These are phyloP conservation scores for Xylaria sp. DNA, from an alignment of 2,329 filamentous ascomycete genomes.

Conservation along the genomic window DNA sequence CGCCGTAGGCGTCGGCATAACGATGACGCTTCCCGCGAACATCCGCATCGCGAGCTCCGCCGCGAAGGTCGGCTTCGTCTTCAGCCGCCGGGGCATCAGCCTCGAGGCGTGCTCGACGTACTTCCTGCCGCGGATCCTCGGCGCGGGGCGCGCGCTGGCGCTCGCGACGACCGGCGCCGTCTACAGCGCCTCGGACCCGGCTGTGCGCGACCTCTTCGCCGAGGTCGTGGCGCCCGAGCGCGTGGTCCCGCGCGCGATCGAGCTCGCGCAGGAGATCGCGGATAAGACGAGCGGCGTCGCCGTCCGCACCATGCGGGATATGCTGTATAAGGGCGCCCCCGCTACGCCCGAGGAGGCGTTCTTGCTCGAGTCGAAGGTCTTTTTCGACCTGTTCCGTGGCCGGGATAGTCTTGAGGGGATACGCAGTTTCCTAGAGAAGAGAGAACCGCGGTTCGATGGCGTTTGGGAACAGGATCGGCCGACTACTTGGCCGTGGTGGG, in stretches of 20 bases:
- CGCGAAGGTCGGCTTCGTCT: conserved; percentile 80
- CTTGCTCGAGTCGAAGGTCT: conserved; percentile 73
- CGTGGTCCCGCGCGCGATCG: conserved; percentile 73
- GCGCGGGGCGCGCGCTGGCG: conserved; percentile 70
- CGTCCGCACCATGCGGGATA: conserved; percentile 74
- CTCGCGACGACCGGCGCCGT: conserved; percentile 74
- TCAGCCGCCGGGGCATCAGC: conserved; percentile 74
- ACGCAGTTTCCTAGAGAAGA: conserved; percentile 75
- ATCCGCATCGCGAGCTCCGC: conserved; percentile 64
- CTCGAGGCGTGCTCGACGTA: conserved; percentile 79
- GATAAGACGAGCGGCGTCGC: conserved; percentile 73
- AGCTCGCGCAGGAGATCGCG: conserved; percentile 74
- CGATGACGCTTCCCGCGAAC: conserved; percentile 67
- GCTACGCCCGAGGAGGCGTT: conserved; percentile 75
- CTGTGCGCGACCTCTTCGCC: conserved; percentile 72
- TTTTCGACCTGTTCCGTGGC: conserved; percentile 68
- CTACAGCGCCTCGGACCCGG: conserved; percentile 62
- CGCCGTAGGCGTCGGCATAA: conserved; percentile 70
- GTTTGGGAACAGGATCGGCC: conserved; percentile 70
- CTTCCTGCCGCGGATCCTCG: conserved; percentile 77
- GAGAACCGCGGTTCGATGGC: conserved; percentile 69
- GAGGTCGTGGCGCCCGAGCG: conserved; percentile 69
- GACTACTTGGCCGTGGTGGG: conserved; percentile 75
- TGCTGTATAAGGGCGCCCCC: conserved; percentile 60
- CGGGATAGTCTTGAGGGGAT: conserved; percentile 74